A percentile compares a stretch with the other conserved stretches of the same genome.
phyloP scores from a whole-genome alignment of 306 rosid species.

The Gillenia trifoliata region DNA sequence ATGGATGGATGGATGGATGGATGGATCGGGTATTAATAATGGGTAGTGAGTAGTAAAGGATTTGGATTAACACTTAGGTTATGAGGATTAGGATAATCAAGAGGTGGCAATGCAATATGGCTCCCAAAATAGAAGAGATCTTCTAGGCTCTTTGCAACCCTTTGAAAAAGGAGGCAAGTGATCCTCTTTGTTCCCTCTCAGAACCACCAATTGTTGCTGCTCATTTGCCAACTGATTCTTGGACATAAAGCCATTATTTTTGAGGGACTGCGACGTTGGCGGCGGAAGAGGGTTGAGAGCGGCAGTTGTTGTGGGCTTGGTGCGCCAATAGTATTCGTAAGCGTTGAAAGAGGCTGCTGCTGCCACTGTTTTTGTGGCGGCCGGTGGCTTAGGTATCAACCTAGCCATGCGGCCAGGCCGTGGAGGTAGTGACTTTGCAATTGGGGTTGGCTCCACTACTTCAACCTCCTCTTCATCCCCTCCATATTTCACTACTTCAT shows the following conservation, averaged over 20 bases:
- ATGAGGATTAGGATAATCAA: conserved; percentile 13
- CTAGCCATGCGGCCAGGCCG: conserved; percentile 38
- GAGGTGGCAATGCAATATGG: conserved; percentile 87
- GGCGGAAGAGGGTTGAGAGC: conserved; percentile 18
- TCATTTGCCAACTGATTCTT: conserved; percentile 28
- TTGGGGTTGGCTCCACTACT: conserved; percentile 16
- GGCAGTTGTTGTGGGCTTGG: conserved; percentile 33
- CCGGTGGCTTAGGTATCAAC: conserved; percentile 31
- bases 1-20: too few relatives aligned
- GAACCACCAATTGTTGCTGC: conserved; percentile 37
- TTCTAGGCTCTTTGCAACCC: conserved; percentile 70
- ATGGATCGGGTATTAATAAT: too few relatives aligned
- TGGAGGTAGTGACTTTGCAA: conserved; percentile 61
- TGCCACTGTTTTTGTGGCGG: conserved; percentile 13
- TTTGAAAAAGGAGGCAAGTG: conserved; percentile 49
- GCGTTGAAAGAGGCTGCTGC: conserved; percentile 47
- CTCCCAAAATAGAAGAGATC: conserved; percentile 66
- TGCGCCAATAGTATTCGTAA: conserved; percentile 66
- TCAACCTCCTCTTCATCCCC: conserved; percentile 19
- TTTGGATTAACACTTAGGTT: conserved; percentile 21
- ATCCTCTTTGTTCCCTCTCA: conserved; percentile 69
- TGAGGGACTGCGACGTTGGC: conserved; percentile 12
- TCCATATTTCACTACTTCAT: conserved; percentile 43
- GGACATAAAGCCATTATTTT: conserved; percentile 21
- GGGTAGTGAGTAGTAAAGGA: conserved; percentile 30